Evolutionary conservation across 768 basidiomycete genomes (phyloP).

Genomic region (Tylopilus rubrobrunneus): DNA sequence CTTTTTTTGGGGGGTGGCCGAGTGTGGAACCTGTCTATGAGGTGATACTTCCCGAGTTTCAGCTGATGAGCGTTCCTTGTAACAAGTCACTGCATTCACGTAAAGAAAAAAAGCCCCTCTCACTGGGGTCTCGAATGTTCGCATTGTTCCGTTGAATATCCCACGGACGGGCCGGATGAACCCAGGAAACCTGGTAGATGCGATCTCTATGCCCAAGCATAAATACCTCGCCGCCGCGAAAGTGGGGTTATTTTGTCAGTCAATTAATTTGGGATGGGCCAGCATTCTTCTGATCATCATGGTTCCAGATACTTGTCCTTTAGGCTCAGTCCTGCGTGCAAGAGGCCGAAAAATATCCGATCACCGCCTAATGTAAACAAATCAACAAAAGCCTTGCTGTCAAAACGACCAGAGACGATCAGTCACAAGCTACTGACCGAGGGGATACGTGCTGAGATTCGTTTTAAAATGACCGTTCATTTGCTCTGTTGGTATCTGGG

Average conservation of each 20-base stretch:
- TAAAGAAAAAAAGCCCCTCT: background rate
- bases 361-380: conserved; percentile 2
- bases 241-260: conserved; percentile 5
- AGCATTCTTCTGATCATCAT: background rate
- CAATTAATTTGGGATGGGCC: conserved; percentile 5
- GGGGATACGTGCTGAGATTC: background rate
- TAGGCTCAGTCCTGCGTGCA: background rate
- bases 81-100: background rate
- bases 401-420: background rate
- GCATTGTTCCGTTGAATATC: conserved; percentile 1
- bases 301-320: background rate
- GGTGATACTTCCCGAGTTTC: background rate
- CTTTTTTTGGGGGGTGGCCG: background rate
- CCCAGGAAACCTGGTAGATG: background rate
- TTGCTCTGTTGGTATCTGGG: background rate
- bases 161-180: background rate
- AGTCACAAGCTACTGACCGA: background rate
- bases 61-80: background rate
- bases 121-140: background rate
- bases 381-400: background rate
- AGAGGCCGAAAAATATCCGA: conserved; percentile 1
- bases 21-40: background rate
- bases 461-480: no score
- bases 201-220: background rate
- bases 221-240: background rate